A percentile compares a stretch with the other conserved stretches of the same genome.
phyloP scores from a whole-genome alignment of 306 rosid species.

The Crotalaria pallida region DNA sequence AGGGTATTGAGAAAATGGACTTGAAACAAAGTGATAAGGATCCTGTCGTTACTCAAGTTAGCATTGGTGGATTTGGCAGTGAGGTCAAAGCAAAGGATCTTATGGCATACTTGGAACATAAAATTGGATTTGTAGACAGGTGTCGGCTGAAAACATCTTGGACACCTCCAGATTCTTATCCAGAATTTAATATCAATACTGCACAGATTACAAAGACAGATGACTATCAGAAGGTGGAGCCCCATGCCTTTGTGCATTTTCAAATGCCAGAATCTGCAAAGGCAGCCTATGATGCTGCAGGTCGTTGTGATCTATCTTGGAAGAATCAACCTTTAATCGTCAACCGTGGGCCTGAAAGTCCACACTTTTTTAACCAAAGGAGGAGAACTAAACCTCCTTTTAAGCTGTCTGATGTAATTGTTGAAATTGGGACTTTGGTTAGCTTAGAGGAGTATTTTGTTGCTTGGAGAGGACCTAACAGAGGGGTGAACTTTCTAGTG shows the following conservation, averaged over 20 bases:
- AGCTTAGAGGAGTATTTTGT: constrained; percentile 39
- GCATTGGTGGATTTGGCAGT: constrained; percentile 69
- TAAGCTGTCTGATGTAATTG: constrained; percentile 55
- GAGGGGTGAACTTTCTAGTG: constrained; percentile 69
- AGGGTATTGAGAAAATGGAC: constrained; percentile 39
- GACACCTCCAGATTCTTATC: constrained; percentile 72
- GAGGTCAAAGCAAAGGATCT: constrained; percentile 55
- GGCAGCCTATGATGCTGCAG: constrained; percentile 42
- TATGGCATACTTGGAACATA: constrained; percentile 34
- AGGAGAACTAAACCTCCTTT: constrained; percentile 56
- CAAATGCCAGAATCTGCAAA: constrained; percentile 36
- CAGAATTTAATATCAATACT: constrained; percentile 40
- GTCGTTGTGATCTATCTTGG: constrained; percentile 39
- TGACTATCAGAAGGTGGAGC: constrained; percentile 48
- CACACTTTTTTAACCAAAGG: constrained; percentile 47
- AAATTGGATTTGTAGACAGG: constrained; percentile 61
- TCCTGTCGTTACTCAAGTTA: constrained; percentile 60
- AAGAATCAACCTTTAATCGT: constrained; percentile 41
- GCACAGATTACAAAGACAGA: constrained; percentile 17
- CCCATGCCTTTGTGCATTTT: constrained; percentile 92
- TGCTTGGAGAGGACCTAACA: constrained; percentile 63
- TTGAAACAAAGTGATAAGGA: constrained; percentile 28
- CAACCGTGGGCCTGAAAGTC: constrained; percentile 61
- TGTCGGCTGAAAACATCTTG: constrained; percentile 81
- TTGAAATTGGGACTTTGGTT: constrained; percentile 67